Percentiles rank a stretch among this genome's conserved stretches.
Evolutionary conservation across 345 rosid species (phyloP).

Genomic region (Brassica cretica): DNA sequence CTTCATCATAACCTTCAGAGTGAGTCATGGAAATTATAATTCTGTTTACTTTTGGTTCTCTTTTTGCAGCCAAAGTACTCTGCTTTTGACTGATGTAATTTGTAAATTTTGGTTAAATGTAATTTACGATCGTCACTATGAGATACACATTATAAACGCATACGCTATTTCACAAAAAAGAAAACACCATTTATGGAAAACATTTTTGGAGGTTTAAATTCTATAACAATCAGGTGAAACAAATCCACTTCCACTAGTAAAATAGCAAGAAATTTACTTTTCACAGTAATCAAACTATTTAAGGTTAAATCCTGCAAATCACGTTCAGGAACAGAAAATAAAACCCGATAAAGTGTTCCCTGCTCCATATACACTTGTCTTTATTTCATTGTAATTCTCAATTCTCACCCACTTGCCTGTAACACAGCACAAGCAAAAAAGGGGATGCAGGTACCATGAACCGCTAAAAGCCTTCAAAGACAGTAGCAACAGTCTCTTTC

Average conservation of each 20-base stretch:
- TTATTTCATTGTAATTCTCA: slow-evolving; percentile 29
- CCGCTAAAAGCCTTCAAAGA: slow-evolving; percentile 26
- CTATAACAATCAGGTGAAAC: not conserved
- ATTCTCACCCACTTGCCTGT: slow-evolving; percentile 31
- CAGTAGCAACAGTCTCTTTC: slow-evolving; percentile 30
- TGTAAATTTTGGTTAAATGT: not conserved
- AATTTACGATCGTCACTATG: not conserved
- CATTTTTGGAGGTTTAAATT: not conserved
- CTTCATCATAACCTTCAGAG: not conserved
- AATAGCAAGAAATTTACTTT: slow-evolving; percentile 2
- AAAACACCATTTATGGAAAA: not conserved
- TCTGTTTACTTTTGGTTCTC: not conserved
- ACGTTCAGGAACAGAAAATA: slow-evolving; percentile 34
- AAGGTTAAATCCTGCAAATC: slow-evolving; percentile 31
- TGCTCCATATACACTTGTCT: slow-evolving; percentile 33
- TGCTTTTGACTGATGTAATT: not conserved
- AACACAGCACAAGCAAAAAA: slow-evolving; percentile 36
- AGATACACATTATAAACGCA: not conserved
- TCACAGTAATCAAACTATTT: slow-evolving; percentile 35
- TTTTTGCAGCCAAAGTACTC: not conserved
- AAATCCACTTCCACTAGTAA: slow-evolving; percentile 10
- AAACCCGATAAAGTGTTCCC: slow-evolving; percentile 24
- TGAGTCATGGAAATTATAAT: not conserved
- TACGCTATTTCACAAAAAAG: not conserved
- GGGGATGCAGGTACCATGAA: slow-evolving; percentile 34